Conservation (phyloP, 495 filamentous ascomycete genomes). For the Xylaria sp. region DNA sequence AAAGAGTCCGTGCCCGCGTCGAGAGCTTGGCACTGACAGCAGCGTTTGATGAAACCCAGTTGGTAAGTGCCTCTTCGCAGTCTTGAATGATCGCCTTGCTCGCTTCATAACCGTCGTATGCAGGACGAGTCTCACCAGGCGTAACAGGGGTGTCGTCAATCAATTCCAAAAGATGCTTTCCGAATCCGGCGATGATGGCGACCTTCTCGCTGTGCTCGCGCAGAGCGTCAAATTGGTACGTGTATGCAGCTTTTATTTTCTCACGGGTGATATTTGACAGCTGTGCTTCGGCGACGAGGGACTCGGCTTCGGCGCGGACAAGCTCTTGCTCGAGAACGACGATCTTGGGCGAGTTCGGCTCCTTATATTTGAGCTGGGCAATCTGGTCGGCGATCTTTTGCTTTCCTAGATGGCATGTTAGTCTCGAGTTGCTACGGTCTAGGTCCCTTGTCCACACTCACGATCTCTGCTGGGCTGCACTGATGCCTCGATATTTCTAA, state of each 20-base stretch:
- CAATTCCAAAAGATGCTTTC: conserved; percentile 94
- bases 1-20: conserved; percentile 81
- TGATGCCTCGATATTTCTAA: conserved; percentile 97
- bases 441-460: conserved; percentile 54
- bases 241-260: conserved; percentile 98
- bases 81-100: conserved; percentile 99
- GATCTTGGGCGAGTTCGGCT: conserved; percentile 96
- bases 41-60: conserved; percentile 92
- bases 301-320: conserved; percentile 97
- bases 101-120: conserved; percentile 98
- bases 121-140: conserved; percentile 92
- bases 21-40: conserved; percentile 86
- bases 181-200: conserved; percentile 95
- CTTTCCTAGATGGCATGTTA: conserved; percentile 68
- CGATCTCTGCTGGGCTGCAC: conserved; percentile 98
- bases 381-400: conserved; percentile 99
- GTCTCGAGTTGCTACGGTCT: neutral
- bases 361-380: conserved; percentile 98
- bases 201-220: conserved; percentile 98
- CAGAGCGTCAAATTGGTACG: conserved; percentile 97
- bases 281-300: conserved; percentile 95
- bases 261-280: conserved; percentile 99
- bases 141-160: conserved; percentile 97
- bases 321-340: conserved; percentile 98
- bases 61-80: conserved; percentile 95